Base-by-base conservation (phyloP, 345 rosid species). In the Eucalyptus pauciflora region DNA sequence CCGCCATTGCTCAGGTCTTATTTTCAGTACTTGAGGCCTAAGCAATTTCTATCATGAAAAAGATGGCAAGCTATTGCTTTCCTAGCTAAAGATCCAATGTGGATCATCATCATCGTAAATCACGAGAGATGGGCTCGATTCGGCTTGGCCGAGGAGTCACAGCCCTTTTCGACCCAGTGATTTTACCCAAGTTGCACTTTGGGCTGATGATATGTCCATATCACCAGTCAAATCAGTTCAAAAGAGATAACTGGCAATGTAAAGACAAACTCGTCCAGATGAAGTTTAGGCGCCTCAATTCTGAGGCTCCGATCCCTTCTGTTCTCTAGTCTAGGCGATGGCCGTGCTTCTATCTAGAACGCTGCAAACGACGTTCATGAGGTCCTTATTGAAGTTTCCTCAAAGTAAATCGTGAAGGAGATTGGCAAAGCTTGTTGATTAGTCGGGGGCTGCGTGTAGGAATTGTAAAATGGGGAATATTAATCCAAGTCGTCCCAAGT, bases 121-220 rank as follows among this genome's bases (percentile, higher is more conserved):
- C 58, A 7, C 58, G 0, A 20, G 25, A 54, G 60, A 8, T 0
- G 10, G 25, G 58, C 25, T 0, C 1, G 2, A 52, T 54, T 54
- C 2, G 0, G 60, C 33, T 29, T 3, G 33, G 14, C 71, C 0
- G 2, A 13, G 33, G 18, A 29, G 18, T n/a, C 4, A 4, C 0
- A 5, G 71, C 9, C 71, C 37, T 62, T 29, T 29, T 3, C 0
- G 2, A 62, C 0, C 71, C 10, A 3, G 4, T 13, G 71, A 62
- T 62, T 3, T 13, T 29, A 62, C 15, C 3, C 0, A 29, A 29
- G 5, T 29, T 29, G 17, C 37, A 27, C 0, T 62, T 62, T 62
- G 33, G 37, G 33, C 71, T 62, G 9, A 62, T 29, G 67, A 60
- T 60, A 27, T 27, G n/a, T 27, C 15, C 0, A 54, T 29, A 3